Evolutionary conservation across 495 filamentous ascomycete genomes (phyloP).

Genomic region (Aspergillus avenaceus): DNA sequence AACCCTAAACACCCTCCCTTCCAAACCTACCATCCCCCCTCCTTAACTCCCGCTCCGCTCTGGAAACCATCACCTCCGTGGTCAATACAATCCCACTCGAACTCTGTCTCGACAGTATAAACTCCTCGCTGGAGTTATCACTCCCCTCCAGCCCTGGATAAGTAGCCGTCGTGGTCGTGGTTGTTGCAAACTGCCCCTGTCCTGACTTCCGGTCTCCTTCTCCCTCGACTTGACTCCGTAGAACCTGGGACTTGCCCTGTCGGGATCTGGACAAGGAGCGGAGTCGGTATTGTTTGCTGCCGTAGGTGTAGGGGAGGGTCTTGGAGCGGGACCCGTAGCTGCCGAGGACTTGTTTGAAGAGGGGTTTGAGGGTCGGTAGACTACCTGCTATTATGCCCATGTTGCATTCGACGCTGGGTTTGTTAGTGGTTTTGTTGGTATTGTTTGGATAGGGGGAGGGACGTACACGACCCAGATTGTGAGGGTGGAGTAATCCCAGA

Average conservation of each 20-base stretch:
- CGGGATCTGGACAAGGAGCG: conserved; percentile 12
- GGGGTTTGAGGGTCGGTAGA: conserved; percentile 40
- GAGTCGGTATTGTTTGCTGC: conserved; percentile 10
- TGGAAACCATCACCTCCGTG: conserved; percentile 18
- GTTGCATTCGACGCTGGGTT: conserved; percentile 28
- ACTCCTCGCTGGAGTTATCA: conserved; percentile 20
- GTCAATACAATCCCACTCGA: conserved; percentile 13
- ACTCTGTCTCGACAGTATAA: conserved; percentile 11
- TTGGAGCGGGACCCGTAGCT: conserved; percentile 20
- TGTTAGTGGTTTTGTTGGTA: too few species aligned
- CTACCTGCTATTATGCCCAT: conserved; percentile 41
- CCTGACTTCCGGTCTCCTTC: background rate
- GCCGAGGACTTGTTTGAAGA: conserved; percentile 28
- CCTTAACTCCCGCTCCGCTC: too few species aligned
- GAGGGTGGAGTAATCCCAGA: conserved; percentile 36
- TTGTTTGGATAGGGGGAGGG: too few species aligned
- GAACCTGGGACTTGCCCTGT: background rate
- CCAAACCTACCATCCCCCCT: too few species aligned
- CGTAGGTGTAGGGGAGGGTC: conserved; percentile 8
- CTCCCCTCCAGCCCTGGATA: background rate
- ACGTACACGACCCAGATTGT: conserved; percentile 25
- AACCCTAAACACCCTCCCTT: too few species aligned
- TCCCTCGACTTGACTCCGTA: background rate
- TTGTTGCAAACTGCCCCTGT: background rate
- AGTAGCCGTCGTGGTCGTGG: conserved; percentile 1